phyloP scores from a whole-genome alignment of 164 flowering plant genomes.

The Warburgia ugandensis region DNA sequence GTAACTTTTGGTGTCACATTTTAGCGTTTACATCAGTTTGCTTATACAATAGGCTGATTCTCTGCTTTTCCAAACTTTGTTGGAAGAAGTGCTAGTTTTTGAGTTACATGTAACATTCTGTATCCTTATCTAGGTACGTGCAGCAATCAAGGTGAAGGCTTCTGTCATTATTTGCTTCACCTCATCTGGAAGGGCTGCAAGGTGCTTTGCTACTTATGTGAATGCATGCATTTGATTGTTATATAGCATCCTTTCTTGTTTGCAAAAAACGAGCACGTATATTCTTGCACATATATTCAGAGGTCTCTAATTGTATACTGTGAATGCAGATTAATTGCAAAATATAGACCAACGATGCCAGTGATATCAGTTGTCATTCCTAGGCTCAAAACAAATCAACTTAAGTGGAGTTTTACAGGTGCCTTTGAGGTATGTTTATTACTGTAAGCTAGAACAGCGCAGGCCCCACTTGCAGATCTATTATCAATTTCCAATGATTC shows the following conservation, averaged over 20 bases:
- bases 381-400: constrained; percentile 72
- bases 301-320: neutral
- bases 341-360: constrained; percentile 93
- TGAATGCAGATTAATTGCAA: constrained; percentile 71
- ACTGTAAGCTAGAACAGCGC: no score
- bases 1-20: constrained; percentile 27
- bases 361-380: constrained; percentile 87
- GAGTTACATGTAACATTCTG: neutral
- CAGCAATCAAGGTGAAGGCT: constrained; percentile 85
- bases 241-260: neutral
- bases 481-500: no score
- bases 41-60: neutral
- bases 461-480: no score
- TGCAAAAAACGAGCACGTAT: neutral
- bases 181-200: constrained; percentile 89
- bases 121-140: constrained; percentile 50
- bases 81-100: neutral
- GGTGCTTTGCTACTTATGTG: constrained; percentile 27
- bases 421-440: constrained; percentile 68
- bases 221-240: neutral
- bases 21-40: neutral
- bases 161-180: constrained; percentile 82
- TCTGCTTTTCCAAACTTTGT: neutral
- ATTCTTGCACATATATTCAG: neutral
- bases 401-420: constrained; percentile 80